A percentile compares a stretch with the other conserved stretches of the same genome.
These are phyloP conservation scores for Saksenaea vasiformis DNA, from an alignment of 371 early-diverging fungal species.

Conservation along the genomic window DNA sequence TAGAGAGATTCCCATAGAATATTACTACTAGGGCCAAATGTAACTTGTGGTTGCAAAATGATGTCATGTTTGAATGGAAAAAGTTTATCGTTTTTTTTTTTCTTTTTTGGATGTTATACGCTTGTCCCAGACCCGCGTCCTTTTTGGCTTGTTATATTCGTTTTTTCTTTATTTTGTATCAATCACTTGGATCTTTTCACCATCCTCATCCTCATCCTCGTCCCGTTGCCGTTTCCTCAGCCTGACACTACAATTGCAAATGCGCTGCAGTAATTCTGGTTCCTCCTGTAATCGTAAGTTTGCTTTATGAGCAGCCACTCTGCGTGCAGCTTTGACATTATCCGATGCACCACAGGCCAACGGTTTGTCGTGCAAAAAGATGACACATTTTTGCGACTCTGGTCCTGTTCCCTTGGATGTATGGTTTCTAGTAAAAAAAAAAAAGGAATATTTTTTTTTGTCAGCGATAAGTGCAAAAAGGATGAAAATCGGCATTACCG, in stretches of 20 bases:
- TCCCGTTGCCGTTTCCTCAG: background rate
- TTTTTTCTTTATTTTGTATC: too few relatives aligned
- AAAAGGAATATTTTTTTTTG: too few relatives aligned
- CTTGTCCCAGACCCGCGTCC: too few relatives aligned
- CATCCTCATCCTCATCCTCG: background rate
- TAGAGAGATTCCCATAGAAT: too few relatives aligned
- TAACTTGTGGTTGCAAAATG: too few relatives aligned
- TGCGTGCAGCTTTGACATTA: slow-evolving; percentile 54
- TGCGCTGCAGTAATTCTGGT: slow-evolving; percentile 28
- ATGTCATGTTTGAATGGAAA: too few relatives aligned
- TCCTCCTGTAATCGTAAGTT: slow-evolving; percentile 38
- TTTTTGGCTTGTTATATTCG: too few relatives aligned
- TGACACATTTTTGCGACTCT: slow-evolving; percentile 47
- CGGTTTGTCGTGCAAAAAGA: slow-evolving; percentile 51
- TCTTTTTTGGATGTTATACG: too few relatives aligned
- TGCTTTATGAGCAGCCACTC: slow-evolving; percentile 49
- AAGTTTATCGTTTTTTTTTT: too few relatives aligned
- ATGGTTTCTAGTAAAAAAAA: slow-evolving; percentile 33
- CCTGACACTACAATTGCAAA: slow-evolving; percentile 35
- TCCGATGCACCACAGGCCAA: slow-evolving; percentile 42
- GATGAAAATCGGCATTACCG: slow-evolving; percentile 35
- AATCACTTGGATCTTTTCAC: background rate
- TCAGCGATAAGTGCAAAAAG: background rate
- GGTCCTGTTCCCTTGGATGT: slow-evolving; percentile 28
- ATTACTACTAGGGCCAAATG: too few relatives aligned